Evolutionary conservation across 2,329 filamentous ascomycete genomes (phyloP).

Genomic region (Drechslerella dactyloides): DNA sequence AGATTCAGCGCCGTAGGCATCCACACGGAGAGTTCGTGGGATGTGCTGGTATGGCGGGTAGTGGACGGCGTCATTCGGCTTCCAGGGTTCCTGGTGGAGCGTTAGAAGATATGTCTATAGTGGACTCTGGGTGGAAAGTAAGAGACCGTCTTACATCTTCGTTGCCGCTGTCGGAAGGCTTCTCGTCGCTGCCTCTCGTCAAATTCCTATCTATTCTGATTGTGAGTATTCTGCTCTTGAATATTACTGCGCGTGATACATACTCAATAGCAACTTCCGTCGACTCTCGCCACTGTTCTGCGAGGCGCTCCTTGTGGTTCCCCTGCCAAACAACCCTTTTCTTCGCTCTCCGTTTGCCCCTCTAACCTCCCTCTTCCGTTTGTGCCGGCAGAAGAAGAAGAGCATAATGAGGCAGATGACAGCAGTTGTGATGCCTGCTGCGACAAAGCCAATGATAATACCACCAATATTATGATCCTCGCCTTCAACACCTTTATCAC

Average conservation of each 20-base stretch:
- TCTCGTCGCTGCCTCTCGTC: constrained; percentile 22
- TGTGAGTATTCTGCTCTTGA: not conserved
- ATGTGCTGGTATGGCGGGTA: constrained; percentile 48
- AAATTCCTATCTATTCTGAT: constrained; percentile 9
- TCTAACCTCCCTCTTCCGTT: constrained; percentile 14
- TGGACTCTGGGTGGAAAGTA: not conserved
- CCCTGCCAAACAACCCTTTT: constrained; percentile 15
- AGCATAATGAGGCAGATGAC: constrained; percentile 28
- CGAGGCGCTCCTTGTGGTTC: constrained; percentile 30
- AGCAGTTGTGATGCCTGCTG: constrained; percentile 26
- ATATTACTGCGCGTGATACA: not conserved
- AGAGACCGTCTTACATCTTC: constrained; percentile 47
- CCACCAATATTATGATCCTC: constrained; percentile 22
- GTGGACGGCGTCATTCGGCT: constrained; percentile 30
- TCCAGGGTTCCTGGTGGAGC: constrained; percentile 31
- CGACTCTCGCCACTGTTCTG: constrained; percentile 41
- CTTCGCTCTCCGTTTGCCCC: constrained; percentile 6
- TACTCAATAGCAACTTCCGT: constrained; percentile 27
- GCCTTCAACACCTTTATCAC: not conserved
- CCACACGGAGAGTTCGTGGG: constrained; percentile 29
- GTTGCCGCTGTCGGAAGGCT: not conserved
- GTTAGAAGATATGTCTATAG: not conserved
- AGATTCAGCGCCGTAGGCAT: constrained; percentile 8
- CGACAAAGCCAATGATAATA: constrained; percentile 39
- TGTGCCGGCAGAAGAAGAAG: constrained; percentile 44